Base-by-base conservation (phyloP, 768 basidiomycete species). In the Phaeotremella fagi region DNA sequence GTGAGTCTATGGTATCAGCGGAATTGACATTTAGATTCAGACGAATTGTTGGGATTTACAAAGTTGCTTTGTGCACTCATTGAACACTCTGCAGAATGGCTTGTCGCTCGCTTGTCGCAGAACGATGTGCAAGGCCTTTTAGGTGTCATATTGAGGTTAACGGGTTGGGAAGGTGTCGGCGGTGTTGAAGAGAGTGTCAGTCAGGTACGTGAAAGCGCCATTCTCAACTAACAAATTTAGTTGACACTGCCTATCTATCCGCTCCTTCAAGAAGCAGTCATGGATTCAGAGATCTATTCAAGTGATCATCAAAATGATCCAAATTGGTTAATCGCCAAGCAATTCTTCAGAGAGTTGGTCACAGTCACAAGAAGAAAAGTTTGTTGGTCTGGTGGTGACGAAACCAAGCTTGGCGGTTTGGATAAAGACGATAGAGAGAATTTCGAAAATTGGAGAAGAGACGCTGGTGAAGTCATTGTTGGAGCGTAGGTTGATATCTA, bases 121-220 rank as follows among this genome's bases (percentile, higher is more conserved):
- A 78, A 79, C 1, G 78, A 85, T 12, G 79, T 82, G 0, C 90
- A 91, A 61, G 80, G 78, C 0, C 88, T 87, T 64, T 76, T 97
- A 2, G 79, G 81, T 3, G 72, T 87, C 11, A 70, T 92, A 45
- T 75, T 95, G 18, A 79, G 83, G 16, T 86, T 87, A 56, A 88
- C 88, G 0, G 84, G 83, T 1, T 74, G 82, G 9, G 82, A 84
- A 0, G 89, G 88, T 0, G 83, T 82, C 55, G 88, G 85, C 65
- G 87, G 86, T 1, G 80, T 82, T 0, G 90, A 92, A 43, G 91
- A 92, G 69, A 86, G 88, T 45, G 85, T 87, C 66, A 90, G 87
- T 63, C 89, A 92, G 61, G 74, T 77, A 33, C 50, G 63, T 45
- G n/a, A 18, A 7, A 23, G 15, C 1, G 16, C 3, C 7, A 11